Evolutionary conservation across 805 yeast genomes (phyloP).

Genomic region (Zygosaccharomyces siamensis): DNA sequence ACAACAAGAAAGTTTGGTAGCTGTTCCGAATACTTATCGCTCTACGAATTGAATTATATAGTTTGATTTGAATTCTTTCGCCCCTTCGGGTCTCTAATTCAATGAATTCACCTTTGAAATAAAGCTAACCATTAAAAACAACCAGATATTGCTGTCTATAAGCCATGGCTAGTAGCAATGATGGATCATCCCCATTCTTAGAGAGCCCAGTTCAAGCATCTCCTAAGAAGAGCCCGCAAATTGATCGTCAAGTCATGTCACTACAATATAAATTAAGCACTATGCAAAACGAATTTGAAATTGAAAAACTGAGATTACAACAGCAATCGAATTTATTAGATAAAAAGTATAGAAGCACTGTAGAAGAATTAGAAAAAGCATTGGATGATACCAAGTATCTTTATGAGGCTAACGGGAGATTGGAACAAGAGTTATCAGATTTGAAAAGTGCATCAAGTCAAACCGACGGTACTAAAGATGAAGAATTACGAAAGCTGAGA

Average conservation of each 20-base stretch:
- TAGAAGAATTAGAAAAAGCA: slow-evolving; percentile 32
- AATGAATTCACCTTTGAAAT: neutral
- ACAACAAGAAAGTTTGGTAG: neutral
- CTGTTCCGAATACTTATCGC: neutral
- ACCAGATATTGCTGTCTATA: neutral
- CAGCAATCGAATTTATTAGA: slow-evolving; percentile 23
- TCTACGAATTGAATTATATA: neutral
- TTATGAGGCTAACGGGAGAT: slow-evolving; percentile 33
- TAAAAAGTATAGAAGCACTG: slow-evolving; percentile 32
- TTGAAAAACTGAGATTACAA: slow-evolving; percentile 23
- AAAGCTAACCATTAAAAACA: neutral
- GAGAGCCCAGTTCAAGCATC: slow-evolving; percentile 29
- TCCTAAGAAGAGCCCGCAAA: slow-evolving; percentile 4
- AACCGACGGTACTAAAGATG: slow-evolving; percentile 24
- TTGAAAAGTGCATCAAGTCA: slow-evolving; percentile 22
- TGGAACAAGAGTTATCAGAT: slow-evolving; percentile 17
- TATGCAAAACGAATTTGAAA: slow-evolving; percentile 38
- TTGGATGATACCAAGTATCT: slow-evolving; percentile 35
- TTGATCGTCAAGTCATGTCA: slow-evolving; percentile 23
- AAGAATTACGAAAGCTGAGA: slow-evolving; percentile 35
- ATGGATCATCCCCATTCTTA: slow-evolving; percentile 38
- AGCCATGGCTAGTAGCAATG: slow-evolving; percentile 18
- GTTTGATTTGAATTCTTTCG: neutral
- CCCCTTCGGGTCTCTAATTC: slow-evolving; percentile 2
- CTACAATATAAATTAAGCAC: slow-evolving; percentile 38